These are phyloP conservation scores for Fraxinus floribunda DNA, from an alignment of 305 asterid genomes.

Conservation along the genomic window DNA sequence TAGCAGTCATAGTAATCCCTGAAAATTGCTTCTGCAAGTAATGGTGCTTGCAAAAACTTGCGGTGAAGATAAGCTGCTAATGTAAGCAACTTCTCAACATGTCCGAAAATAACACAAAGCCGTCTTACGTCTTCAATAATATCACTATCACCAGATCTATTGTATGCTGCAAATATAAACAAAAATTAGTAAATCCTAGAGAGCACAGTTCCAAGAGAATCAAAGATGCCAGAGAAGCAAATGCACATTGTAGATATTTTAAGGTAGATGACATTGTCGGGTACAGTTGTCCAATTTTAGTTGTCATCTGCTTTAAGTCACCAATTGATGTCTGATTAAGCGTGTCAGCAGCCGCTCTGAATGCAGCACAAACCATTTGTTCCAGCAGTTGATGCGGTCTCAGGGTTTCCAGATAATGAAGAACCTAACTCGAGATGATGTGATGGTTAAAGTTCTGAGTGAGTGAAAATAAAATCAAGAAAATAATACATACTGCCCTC, in stretches of 20 bases:
- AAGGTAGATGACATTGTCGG: conserved; percentile 66
- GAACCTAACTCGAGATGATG: conserved; percentile 48
- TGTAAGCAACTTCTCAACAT: conserved; percentile 67
- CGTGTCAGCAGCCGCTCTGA: conserved; percentile 83
- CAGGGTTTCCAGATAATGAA: conserved; percentile 93
- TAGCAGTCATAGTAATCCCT: conserved; percentile 59
- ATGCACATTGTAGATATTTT: conserved; percentile 60
- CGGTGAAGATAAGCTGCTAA: conserved; percentile 81
- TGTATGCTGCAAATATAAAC: conserved; percentile 40
- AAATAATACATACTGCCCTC: background rate
- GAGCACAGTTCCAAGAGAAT: conserved; percentile 3
- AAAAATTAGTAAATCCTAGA: conserved; percentile 8
- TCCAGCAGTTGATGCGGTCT: conserved; percentile 72
- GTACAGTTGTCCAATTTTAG: conserved; percentile 69
- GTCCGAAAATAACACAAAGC: conserved; percentile 63
- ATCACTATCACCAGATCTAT: conserved; percentile 44
- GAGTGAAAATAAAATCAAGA: background rate
- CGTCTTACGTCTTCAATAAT: conserved; percentile 61
- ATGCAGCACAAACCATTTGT: conserved; percentile 88
- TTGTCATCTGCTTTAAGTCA: conserved; percentile 60
- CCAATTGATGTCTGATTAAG: conserved; percentile 71
- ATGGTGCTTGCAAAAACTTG: conserved; percentile 72
- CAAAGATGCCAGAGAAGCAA: background rate
- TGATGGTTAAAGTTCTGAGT: background rate
- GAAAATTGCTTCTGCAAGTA: conserved; percentile 66